Conservation (phyloP, 2,329 filamentous ascomycete genomes). For the Colletotrichum lupini region DNA sequence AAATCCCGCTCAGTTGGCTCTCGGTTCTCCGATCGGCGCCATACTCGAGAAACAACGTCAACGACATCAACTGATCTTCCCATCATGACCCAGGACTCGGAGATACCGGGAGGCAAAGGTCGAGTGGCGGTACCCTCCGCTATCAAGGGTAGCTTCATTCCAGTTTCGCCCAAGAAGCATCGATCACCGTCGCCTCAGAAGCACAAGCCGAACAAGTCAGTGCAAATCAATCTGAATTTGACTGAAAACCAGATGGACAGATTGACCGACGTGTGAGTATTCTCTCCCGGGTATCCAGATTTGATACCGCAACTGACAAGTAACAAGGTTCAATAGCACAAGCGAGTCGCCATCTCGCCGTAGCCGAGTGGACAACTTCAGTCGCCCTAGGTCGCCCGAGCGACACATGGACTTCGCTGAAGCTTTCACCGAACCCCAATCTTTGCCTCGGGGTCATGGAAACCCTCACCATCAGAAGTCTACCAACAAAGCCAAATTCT, state of each 20-base stretch:
- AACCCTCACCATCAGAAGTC: not conserved
- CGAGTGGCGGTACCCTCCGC: constrained; percentile 33
- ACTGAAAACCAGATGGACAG: constrained; percentile 61
- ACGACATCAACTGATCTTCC: constrained; percentile 6
- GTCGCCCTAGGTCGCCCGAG: constrained; percentile 39
- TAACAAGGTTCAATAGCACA: constrained; percentile 47
- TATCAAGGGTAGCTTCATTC: constrained; percentile 52
- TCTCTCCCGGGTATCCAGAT: not conserved
- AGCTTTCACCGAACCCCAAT: not conserved
- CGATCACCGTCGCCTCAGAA: constrained; percentile 50
- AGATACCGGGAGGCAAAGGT: constrained; percentile 22
- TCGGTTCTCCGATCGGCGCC: not conserved
- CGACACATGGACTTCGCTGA: constrained; percentile 29
- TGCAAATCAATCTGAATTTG: constrained; percentile 60
- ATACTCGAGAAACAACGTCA: not conserved
- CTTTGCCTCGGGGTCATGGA: not conserved
- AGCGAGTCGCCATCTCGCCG: constrained; percentile 42
- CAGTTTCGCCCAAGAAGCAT: constrained; percentile 46
- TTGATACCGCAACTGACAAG: constrained; percentile 21
- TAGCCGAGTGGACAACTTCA: constrained; percentile 33
- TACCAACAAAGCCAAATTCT: not conserved
- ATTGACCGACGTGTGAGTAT: constrained; percentile 56
- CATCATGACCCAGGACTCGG: constrained; percentile 19
- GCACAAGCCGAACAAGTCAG: constrained; percentile 47
- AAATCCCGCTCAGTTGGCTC: not conserved